Percentiles rank a stretch among this genome's conserved stretches.
Conservation (phyloP, 257 asterid species). For the Apocynum venetum region DNA sequence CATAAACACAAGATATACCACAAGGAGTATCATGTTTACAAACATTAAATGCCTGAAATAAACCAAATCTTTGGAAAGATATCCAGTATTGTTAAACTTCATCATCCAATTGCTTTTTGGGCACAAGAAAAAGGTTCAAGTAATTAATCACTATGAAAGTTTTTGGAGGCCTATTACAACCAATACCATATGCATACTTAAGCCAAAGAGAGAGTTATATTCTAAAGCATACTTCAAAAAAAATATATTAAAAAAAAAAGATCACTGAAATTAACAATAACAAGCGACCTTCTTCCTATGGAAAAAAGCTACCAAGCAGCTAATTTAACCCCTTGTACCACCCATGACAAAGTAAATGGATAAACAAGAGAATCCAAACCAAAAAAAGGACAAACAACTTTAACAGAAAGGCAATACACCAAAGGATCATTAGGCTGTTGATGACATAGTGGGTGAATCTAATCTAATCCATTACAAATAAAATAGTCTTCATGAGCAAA, state of each 20-base stretch:
- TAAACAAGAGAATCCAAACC: background rate
- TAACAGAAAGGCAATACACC: background rate
- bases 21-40: background rate
- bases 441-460: background rate
- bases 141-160: background rate
- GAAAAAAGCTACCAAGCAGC: background rate
- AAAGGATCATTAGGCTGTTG: background rate
- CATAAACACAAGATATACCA: background rate
- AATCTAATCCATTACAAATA: background rate
- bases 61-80: background rate
- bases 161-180: background rate
- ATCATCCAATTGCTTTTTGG: background rate
- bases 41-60: background rate
- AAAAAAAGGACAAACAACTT: background rate
- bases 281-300: background rate
- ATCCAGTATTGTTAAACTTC: background rate
- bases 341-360: background rate
- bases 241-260: too few species aligned
- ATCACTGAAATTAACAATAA: background rate
- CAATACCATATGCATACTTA: background rate
- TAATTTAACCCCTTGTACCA: background rate
- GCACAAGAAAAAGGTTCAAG: background rate
- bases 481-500: too few species aligned
- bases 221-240: background rate
- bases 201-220: background rate